phyloP scores from a whole-genome alignment of 2,329 filamentous ascomycete genomes.

The Aspergillus thermomutatus region DNA sequence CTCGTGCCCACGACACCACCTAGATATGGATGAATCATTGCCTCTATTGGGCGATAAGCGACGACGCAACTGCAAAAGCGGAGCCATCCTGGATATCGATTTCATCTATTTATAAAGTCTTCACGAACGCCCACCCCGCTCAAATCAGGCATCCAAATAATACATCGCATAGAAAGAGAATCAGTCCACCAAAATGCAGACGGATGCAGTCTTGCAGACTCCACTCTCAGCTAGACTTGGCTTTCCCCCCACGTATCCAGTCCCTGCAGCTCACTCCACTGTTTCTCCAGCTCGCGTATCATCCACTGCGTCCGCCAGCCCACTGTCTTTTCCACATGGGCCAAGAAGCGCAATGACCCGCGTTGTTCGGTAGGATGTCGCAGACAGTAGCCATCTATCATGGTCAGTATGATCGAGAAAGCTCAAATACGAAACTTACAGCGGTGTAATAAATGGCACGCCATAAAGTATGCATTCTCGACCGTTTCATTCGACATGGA shows the following conservation, averaged over 20 bases:
- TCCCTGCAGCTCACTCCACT: slow-evolving; percentile 27
- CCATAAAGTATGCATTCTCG: slow-evolving; percentile 33
- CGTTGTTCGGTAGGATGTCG: slow-evolving; percentile 24
- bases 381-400: slow-evolving; percentile 31
- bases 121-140: background rate
- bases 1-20: background rate
- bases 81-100: background rate
- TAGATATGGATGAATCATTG: background rate
- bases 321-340: slow-evolving; percentile 23
- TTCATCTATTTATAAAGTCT: too few species aligned
- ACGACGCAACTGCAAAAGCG: background rate
- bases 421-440: slow-evolving; percentile 20
- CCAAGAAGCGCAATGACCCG: slow-evolving; percentile 27
- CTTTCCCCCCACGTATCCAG: slow-evolving; percentile 12
- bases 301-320: slow-evolving; percentile 34
- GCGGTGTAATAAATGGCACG: slow-evolving; percentile 30
- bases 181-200: background rate
- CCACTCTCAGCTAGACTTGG: background rate
- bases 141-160: background rate
- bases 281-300: slow-evolving; percentile 22
- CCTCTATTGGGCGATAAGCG: background rate
- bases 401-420: background rate
- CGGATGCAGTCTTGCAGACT: too few species aligned
- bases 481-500: slow-evolving; percentile 34
- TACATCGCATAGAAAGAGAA: background rate